These are phyloP conservation scores for Draba incana DNA, from an alignment of 345 rosid species.

Conservation along the genomic window DNA sequence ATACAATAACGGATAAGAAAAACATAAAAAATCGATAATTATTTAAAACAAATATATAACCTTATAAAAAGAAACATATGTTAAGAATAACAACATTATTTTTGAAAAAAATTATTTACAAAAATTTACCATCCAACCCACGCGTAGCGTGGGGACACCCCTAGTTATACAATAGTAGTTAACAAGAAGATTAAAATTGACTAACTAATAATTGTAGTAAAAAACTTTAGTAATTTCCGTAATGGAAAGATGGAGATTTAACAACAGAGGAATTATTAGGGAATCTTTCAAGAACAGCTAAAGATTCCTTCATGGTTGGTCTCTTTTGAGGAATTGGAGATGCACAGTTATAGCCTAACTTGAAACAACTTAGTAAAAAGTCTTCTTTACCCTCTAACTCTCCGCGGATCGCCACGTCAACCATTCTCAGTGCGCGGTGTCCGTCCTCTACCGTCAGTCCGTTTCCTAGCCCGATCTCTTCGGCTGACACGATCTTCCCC, in stretches of 20 bases:
- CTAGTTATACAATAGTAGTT: too few relatives aligned
- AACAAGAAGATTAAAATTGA: background rate
- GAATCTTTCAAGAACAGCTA: constrained; percentile 70
- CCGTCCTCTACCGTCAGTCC: constrained; percentile 69
- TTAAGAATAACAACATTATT: too few relatives aligned
- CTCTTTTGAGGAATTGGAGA: constrained; percentile 82
- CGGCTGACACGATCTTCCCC: constrained; percentile 63
- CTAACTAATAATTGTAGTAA: constrained; percentile 14
- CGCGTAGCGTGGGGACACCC: too few relatives aligned
- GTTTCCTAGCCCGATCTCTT: constrained; percentile 77
- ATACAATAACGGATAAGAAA: too few relatives aligned
- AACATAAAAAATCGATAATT: too few relatives aligned
- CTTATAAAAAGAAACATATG: too few relatives aligned
- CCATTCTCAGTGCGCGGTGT: constrained; percentile 62
- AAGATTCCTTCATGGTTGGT: constrained; percentile 78
- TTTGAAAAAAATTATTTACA: too few relatives aligned
- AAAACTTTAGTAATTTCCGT: constrained; percentile 38
- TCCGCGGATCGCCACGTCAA: constrained; percentile 60
- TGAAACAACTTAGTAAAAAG: constrained; percentile 68
- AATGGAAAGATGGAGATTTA: constrained; percentile 32
- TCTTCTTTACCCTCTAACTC: constrained; percentile 90
- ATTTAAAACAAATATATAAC: too few relatives aligned
- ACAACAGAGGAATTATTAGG: constrained; percentile 44
- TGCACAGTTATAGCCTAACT: constrained; percentile 76
- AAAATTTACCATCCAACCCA: too few relatives aligned